Evolutionary conservation across 2,329 filamentous ascomycete genomes (phyloP).

Genomic region (Ophiostoma ulmi): DNA sequence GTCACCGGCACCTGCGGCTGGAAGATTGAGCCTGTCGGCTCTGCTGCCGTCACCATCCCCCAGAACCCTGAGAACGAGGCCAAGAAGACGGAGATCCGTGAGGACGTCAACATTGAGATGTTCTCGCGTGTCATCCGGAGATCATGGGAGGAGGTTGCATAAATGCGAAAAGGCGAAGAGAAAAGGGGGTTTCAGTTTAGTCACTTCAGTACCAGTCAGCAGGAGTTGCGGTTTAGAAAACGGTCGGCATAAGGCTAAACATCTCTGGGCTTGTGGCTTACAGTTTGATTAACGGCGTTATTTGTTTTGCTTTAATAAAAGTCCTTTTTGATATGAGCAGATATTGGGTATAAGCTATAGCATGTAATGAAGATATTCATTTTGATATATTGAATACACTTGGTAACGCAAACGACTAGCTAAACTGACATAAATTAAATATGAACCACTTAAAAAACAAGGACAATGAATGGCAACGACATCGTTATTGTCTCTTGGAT

Average conservation of each 20-base stretch:
- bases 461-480: background rate
- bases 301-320: constrained; percentile 4
- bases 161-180: background rate
- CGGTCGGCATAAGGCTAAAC: constrained; percentile 13
- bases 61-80: constrained; percentile 97
- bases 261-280: constrained; percentile 12
- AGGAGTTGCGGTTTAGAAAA: constrained; percentile 18
- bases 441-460: background rate
- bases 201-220: background rate
- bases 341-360: no score
- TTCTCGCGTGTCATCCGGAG: constrained; percentile 74
- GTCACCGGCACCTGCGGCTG: constrained; percentile 82
- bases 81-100: constrained; percentile 88
- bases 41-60: constrained; percentile 64
- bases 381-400: background rate
- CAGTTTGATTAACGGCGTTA: constrained; percentile 21
- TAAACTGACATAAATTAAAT: background rate
- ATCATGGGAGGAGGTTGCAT: constrained; percentile 78
- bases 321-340: background rate
- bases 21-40: constrained; percentile 62
- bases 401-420: background rate
- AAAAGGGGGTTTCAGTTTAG: background rate
- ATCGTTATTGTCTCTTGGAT: constrained; percentile 26
- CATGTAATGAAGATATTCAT: background rate
- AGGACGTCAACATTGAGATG: constrained; percentile 89